Conservation (phyloP, 345 rosid genomes). For the Angophora floribunda region DNA sequence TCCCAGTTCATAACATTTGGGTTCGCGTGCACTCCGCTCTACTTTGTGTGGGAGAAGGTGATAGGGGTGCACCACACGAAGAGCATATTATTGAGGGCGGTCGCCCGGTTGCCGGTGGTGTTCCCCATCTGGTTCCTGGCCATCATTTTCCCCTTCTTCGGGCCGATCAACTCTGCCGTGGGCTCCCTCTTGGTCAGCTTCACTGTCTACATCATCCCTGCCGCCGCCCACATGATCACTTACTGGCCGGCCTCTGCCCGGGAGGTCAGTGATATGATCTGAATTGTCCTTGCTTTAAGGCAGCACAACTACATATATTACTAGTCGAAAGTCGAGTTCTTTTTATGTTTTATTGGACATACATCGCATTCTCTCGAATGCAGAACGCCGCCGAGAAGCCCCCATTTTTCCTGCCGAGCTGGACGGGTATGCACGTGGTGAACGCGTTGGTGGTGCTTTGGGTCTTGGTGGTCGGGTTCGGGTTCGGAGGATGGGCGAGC, state of each 20-base stretch:
- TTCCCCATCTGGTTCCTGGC: conserved; percentile 85
- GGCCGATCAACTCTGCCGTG: conserved; percentile 86
- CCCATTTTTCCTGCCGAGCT: conserved; percentile 54
- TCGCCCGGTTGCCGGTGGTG: conserved; percentile 66
- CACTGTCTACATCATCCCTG: conserved; percentile 85
- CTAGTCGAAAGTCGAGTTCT: not conserved
- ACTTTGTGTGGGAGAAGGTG: conserved; percentile 90
- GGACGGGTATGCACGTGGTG: conserved; percentile 59
- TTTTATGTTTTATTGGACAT: not conserved
- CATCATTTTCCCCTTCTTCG: conserved; percentile 80
- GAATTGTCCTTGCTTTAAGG: not conserved
- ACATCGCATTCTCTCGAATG: not conserved
- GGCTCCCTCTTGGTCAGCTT: conserved; percentile 81
- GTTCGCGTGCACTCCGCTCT: conserved; percentile 72
- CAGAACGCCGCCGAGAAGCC: conserved; percentile 79
- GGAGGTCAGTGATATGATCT: conserved; percentile 20
- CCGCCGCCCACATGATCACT: conserved; percentile 74
- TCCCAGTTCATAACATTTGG: conserved; percentile 84
- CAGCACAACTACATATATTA: not conserved
- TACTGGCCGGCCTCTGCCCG: conserved; percentile 60
- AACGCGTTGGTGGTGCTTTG: conserved; percentile 51
- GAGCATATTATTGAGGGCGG: conserved; percentile 61
- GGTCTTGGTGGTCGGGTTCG: conserved; percentile 68
- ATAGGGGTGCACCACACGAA: conserved; percentile 73
- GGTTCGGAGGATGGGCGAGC: conserved; percentile 92